These are phyloP conservation scores for Umbelopsis vinacea DNA, from an alignment of 192 early-diverging fungal species.

Conservation along the genomic window DNA sequence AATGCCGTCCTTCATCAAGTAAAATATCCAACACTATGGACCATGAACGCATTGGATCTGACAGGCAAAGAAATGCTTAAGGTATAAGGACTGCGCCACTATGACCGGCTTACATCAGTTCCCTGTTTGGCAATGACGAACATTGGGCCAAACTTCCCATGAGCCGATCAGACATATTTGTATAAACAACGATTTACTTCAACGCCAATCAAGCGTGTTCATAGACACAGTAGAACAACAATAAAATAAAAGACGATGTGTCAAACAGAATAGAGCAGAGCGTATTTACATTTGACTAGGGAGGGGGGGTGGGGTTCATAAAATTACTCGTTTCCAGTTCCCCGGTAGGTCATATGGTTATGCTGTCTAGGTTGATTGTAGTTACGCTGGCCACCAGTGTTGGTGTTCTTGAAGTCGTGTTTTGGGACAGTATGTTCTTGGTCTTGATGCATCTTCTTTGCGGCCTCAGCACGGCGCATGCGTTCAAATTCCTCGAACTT, in stretches of 20 bases:
- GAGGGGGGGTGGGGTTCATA: background rate
- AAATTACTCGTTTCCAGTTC: background rate
- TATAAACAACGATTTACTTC: background rate
- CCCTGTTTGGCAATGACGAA: too few species aligned
- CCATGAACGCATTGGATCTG: too few species aligned
- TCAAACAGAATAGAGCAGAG: background rate
- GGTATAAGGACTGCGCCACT: too few species aligned
- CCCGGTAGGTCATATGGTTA: constrained; percentile 14
- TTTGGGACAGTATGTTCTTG: background rate
- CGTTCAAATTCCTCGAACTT: constrained; percentile 20
- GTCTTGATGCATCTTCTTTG: background rate
- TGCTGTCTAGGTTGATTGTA: constrained; percentile 23
- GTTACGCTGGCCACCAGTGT: background rate
- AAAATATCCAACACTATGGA: too few species aligned
- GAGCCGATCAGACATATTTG: too few species aligned
- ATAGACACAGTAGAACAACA: background rate
- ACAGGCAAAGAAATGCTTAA: too few species aligned
- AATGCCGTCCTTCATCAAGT: too few species aligned
- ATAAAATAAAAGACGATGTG: background rate
- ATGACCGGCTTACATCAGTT: too few species aligned
- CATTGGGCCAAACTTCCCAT: too few species aligned
- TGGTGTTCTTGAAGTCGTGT: background rate
- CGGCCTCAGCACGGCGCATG: background rate
- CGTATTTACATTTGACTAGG: constrained; percentile 6
- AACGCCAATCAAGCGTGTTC: background rate